Evolutionary conservation across 176 grass and related monocot genomes (phyloP).

Genomic region (Carex parvula): DNA sequence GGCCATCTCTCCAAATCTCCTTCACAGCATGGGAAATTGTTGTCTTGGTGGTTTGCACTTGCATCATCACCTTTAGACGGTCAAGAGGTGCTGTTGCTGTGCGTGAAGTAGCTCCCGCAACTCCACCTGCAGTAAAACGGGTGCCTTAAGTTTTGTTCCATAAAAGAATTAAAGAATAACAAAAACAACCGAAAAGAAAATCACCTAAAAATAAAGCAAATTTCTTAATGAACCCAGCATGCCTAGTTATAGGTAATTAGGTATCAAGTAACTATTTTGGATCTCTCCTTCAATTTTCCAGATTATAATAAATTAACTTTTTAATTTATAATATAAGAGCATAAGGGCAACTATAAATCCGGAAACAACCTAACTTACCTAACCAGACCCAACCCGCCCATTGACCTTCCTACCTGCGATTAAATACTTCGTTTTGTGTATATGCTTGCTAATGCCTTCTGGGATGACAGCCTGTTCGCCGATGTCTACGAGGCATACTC

Average conservation of each 20-base stretch:
- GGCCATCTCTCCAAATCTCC: slow-evolving; percentile 65
- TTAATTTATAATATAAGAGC: not conserved
- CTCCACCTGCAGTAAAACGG: slow-evolving; percentile 33
- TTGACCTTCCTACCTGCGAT: slow-evolving; percentile 45
- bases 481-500: slow-evolving; percentile 80
- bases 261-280: not conserved
- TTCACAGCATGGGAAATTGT: slow-evolving; percentile 41
- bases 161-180: not conserved
- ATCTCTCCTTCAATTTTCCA: not conserved
- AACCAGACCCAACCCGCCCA: not conserved
- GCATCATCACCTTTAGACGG: slow-evolving; percentile 70
- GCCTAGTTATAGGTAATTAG: not conserved
- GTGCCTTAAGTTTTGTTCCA: not conserved
- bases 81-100: slow-evolving; percentile 84
- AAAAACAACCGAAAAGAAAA: not conserved
- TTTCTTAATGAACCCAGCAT: not conserved
- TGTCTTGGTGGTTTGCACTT: slow-evolving; percentile 59
- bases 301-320: not conserved
- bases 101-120: slow-evolving; percentile 68
- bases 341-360: not conserved
- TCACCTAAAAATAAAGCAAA: not conserved
- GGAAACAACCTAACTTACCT: slow-evolving; percentile 14
- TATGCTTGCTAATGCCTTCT: slow-evolving; percentile 72
- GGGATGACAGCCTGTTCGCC: slow-evolving; percentile 79
- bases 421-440: slow-evolving; percentile 65